phyloP scores from a whole-genome alignment of 2,329 filamentous ascomycete genomes.

The Diaporthe ilicicola region DNA sequence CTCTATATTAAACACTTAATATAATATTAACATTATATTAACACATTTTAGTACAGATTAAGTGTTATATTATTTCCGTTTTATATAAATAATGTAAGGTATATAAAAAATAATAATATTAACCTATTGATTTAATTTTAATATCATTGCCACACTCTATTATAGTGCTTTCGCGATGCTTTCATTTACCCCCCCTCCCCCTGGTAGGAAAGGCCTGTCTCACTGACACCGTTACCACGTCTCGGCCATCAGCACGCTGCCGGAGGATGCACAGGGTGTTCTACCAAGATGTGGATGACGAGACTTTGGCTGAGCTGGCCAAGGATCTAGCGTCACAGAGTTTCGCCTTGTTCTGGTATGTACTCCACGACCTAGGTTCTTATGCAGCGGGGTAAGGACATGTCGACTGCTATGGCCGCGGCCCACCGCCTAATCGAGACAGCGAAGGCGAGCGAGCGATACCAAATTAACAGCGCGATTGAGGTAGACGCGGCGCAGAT shows the following conservation, averaged over 20 bases:
- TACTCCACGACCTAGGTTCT: conserved; percentile 31
- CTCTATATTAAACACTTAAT: no score
- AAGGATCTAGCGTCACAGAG: conserved; percentile 37
- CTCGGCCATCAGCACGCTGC: conserved; percentile 33
- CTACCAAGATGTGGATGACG: conserved; percentile 38
- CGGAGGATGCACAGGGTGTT: conserved; percentile 38
- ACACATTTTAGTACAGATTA: no score
- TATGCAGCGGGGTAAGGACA: conserved; percentile 35
- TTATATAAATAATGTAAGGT: no score
- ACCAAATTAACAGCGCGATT: background rate
- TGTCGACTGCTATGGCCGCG: background rate
- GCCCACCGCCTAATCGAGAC: background rate
- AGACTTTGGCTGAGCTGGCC: conserved; percentile 31
- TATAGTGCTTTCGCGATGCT: no score
- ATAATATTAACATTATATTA: no score
- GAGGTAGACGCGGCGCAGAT: background rate
- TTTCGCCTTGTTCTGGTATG: conserved; percentile 36
- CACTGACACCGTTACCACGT: conserved; percentile 22
- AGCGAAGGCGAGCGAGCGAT: background rate
- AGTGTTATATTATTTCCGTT: no score
- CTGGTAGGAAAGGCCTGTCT: background rate
- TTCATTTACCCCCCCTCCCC: no score
- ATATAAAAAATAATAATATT: no score
- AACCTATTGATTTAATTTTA: no score
- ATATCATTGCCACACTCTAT: no score